A percentile compares a stretch with the other conserved stretches of the same genome.
phyloP scores from a whole-genome alignment of 257 asterid genomes.

The Solanum phureja region DNA sequence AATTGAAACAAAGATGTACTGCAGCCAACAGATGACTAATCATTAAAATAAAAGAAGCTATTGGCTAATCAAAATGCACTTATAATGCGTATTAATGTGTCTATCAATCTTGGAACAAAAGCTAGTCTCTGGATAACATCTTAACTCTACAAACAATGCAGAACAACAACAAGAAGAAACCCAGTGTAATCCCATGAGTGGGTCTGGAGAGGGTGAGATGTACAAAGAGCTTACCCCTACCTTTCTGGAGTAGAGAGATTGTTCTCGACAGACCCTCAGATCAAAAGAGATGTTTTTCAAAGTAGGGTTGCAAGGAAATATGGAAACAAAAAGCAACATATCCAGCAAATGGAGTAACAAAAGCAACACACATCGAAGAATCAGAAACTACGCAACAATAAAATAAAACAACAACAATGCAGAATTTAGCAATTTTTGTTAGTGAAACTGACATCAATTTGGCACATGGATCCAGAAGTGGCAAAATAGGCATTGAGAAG shows the following conservation, averaged over 20 bases:
- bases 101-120: neutral
- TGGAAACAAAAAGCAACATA: neutral
- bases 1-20: neutral
- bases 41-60: neutral
- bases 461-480: neutral
- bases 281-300: neutral
- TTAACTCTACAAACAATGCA: neutral
- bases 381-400: too few species aligned
- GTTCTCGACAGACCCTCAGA: too few species aligned
- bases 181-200: neutral
- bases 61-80: neutral
- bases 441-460: neutral
- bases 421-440: neutral
- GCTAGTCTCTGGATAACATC: neutral
- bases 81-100: neutral
- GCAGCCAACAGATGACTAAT: neutral
- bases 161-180: neutral
- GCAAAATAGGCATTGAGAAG: neutral
- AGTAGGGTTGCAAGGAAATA: neutral
- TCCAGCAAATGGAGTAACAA: neutral
- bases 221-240: neutral
- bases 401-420: neutral
- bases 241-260: neutral
- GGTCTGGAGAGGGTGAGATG: neutral
- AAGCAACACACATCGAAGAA: neutral